Evolutionary conservation across 805 yeast genomes (phyloP).

Genomic region (Ascoidea tarda): DNA sequence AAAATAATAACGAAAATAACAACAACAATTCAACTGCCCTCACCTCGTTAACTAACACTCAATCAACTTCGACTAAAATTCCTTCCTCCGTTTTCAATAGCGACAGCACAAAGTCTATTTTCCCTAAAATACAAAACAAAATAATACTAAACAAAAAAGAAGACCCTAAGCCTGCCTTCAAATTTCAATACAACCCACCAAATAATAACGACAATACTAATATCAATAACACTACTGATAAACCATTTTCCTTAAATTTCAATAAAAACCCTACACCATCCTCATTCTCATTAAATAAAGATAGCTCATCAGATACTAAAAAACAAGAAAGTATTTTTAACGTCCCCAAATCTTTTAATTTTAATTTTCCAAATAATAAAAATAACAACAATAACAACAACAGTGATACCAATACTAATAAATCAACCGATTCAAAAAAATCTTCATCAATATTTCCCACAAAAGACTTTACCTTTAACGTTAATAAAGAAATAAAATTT

Average conservation of each 20-base stretch:
- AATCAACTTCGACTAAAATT: not conserved
- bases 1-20: constrained; percentile 6
- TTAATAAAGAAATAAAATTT: too few species aligned
- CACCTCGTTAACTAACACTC: constrained; percentile 4
- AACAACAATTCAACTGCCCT: too few species aligned
- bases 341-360: not conserved
- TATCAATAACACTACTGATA: not conserved
- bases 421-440: not conserved
- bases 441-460: not conserved
- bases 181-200: too few species aligned
- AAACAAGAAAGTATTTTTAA: not conserved
- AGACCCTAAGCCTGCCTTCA: too few species aligned
- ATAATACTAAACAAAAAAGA: too few species aligned
- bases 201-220: not conserved
- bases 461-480: not conserved
- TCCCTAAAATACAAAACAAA: too few species aligned
- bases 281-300: too few species aligned
- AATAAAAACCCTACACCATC: too few species aligned
- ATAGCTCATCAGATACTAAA: too few species aligned
- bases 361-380: not conserved
- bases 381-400: not conserved
- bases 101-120: too few species aligned
- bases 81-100: not conserved
- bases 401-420: not conserved
- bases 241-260: too few species aligned